These are phyloP conservation scores for Botryotinia globosa DNA, from an alignment of 2,329 filamentous ascomycete genomes.

Conservation along the genomic window DNA sequence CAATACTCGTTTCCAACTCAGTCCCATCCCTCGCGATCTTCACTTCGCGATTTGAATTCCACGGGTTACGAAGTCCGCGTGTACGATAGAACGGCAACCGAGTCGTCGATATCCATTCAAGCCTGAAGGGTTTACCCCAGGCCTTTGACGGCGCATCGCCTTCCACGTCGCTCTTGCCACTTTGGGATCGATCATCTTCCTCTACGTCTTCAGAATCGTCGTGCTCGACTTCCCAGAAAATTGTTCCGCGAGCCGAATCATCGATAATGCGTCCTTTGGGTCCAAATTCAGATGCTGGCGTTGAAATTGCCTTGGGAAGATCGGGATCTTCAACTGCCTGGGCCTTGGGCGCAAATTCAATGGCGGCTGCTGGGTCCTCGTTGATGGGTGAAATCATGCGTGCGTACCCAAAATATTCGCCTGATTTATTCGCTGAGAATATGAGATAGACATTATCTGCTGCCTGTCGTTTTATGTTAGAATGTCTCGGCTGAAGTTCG, in stretches of 20 bases:
- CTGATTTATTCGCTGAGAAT: constrained; percentile 96
- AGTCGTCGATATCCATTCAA: constrained; percentile 85
- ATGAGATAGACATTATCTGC: constrained; percentile 85
- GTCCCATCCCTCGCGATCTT: constrained; percentile 96
- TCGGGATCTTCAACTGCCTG: constrained; percentile 60
- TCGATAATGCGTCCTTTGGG: constrained; percentile 87
- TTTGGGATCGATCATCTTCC: constrained; percentile 44
- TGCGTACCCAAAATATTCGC: constrained; percentile 94
- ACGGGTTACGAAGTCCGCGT: constrained; percentile 81
- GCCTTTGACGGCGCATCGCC: constrained; percentile 45
- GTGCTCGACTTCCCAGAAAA: constrained; percentile 87
- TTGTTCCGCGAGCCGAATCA: constrained; percentile 88
- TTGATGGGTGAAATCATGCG: constrained; percentile 84
- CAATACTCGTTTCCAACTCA: constrained; percentile 81
- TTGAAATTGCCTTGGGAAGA: constrained; percentile 75
- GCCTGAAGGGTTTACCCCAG: constrained; percentile 87
- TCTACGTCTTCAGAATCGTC: constrained; percentile 48
- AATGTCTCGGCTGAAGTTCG: constrained; percentile 19
- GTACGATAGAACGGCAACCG: constrained; percentile 86
- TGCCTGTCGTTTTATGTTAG: constrained; percentile 47
- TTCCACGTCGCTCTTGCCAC: constrained; percentile 43
- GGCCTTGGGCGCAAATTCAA: constrained; percentile 65
- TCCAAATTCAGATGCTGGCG: constrained; percentile 71
- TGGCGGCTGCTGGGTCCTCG: constrained; percentile 67
- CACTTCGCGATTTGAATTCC: constrained; percentile 93